phyloP scores from a whole-genome alignment of 331 rosid genomes.

The Erythrophleum ivorense region DNA sequence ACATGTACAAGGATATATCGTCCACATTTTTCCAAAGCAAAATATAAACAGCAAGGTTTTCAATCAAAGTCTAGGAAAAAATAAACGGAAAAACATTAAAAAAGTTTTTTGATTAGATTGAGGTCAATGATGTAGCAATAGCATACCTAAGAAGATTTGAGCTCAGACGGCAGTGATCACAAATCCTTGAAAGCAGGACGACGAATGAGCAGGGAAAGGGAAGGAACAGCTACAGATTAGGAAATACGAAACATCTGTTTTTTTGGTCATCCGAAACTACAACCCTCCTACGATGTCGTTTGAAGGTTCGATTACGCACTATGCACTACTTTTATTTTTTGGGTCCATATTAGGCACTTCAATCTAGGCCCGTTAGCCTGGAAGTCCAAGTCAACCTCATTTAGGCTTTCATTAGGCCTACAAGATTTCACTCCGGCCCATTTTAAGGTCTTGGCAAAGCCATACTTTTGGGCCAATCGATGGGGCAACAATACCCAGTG shows the following conservation, averaged over 20 bases:
- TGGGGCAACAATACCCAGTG: too few relatives aligned
- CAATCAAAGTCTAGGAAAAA: background rate
- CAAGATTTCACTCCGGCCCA: too few relatives aligned
- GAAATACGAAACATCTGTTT: too few relatives aligned
- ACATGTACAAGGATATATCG: background rate
- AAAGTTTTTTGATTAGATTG: too few relatives aligned
- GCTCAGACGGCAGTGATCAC: background rate
- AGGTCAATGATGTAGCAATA: background rate
- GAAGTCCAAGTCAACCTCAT: too few relatives aligned
- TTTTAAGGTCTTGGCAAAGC: too few relatives aligned
- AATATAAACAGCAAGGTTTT: background rate
- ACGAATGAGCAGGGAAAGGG: background rate
- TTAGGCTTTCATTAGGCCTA: too few relatives aligned
- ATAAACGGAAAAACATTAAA: background rate
- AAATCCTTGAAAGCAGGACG: background rate
- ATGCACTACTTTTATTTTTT: too few relatives aligned
- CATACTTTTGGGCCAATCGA: too few relatives aligned
- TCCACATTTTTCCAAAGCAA: background rate
- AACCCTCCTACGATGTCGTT: too few relatives aligned
- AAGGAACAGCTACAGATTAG: background rate
- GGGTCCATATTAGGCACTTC: background rate
- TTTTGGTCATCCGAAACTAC: too few relatives aligned
- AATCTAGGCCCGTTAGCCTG: background rate
- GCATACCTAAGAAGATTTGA: background rate
- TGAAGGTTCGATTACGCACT: too few relatives aligned